Conservation (phyloP, 2,329 filamentous ascomycete species). For the Neofusicoccum sp. region DNA sequence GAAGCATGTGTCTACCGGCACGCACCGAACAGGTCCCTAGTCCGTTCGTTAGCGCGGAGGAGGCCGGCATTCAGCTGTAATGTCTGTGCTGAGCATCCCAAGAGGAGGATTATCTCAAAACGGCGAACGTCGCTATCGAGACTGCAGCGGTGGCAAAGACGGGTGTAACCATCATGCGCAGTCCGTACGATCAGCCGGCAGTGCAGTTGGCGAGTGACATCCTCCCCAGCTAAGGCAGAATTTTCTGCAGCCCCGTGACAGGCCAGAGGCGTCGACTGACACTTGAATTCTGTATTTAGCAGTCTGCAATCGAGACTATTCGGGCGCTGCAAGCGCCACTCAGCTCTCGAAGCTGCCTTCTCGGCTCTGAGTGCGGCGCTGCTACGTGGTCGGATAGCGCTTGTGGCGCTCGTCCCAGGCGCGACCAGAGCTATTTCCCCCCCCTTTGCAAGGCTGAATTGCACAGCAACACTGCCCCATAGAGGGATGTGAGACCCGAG, state of each 20-base stretch:
- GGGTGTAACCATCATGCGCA: neutral
- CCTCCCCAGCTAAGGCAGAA: neutral
- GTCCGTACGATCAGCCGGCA: neutral
- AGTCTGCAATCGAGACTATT: neutral
- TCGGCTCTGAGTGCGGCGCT: neutral
- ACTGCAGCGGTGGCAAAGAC: neutral
- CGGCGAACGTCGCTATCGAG: neutral
- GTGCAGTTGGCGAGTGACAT: neutral
- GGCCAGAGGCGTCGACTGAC: neutral
- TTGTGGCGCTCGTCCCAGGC: neutral
- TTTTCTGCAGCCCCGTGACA: neutral
- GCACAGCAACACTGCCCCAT: neutral
- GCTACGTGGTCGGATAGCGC: neutral
- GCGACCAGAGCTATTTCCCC: neutral
- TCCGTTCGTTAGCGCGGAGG: no score
- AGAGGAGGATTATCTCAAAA: no score
- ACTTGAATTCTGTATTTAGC: neutral
- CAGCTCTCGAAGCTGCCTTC: no score
- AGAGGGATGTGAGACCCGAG: neutral
- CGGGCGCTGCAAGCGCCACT: neutral
- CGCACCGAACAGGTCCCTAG: no score
- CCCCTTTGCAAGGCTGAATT: neutral
- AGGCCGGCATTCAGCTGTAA: no score
- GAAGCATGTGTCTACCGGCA: no score
- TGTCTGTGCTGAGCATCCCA: no score